phyloP scores from a whole-genome alignment of 768 basidiomycete genomes.

The Flagelloscypha sp. region DNA sequence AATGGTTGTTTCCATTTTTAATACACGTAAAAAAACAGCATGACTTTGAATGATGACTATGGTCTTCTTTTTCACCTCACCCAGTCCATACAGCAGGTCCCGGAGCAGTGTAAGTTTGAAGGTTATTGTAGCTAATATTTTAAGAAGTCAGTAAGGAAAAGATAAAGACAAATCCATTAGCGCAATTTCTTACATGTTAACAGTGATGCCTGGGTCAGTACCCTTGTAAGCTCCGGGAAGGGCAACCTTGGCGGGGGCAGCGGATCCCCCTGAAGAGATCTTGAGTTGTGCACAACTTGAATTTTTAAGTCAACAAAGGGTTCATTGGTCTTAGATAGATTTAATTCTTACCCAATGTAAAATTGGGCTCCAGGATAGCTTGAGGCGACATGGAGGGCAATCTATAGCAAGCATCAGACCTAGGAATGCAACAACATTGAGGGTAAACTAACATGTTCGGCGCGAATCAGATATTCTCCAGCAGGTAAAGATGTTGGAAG shows the following conservation, averaged over 20 bases:
- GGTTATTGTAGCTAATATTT: constrained; percentile 50
- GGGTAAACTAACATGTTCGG: constrained; percentile 37
- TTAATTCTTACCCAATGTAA: constrained; percentile 38
- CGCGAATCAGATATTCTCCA: constrained; percentile 25
- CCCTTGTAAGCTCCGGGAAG: constrained; percentile 39
- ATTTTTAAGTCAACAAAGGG: too few species aligned
- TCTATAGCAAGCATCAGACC: constrained; percentile 11
- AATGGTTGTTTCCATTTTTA: too few species aligned
- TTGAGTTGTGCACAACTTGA: constrained; percentile 42
- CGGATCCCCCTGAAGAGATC: constrained; percentile 36
- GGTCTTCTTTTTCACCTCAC: constrained; percentile 19
- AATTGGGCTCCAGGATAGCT: constrained; percentile 44
- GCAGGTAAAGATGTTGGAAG: constrained; percentile 40
- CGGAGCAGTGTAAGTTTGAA: constrained; percentile 40
- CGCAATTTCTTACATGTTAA: constrained; percentile 16
- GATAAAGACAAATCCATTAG: too few species aligned
- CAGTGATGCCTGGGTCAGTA: constrained; percentile 44
- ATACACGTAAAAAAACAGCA: too few species aligned
- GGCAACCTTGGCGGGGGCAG: constrained; percentile 39
- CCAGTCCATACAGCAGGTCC: constrained; percentile 33
- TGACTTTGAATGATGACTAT: too few species aligned
- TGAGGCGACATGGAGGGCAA: constrained; percentile 30
- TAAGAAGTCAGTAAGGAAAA: too few species aligned
- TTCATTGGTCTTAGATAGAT: not conserved
- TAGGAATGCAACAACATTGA: not conserved